Evolutionary conservation across 2,329 filamentous ascomycete genomes (phyloP), one percentile per base, ranked within the genome.

Genomic region (Penicillium sp.): DNA sequence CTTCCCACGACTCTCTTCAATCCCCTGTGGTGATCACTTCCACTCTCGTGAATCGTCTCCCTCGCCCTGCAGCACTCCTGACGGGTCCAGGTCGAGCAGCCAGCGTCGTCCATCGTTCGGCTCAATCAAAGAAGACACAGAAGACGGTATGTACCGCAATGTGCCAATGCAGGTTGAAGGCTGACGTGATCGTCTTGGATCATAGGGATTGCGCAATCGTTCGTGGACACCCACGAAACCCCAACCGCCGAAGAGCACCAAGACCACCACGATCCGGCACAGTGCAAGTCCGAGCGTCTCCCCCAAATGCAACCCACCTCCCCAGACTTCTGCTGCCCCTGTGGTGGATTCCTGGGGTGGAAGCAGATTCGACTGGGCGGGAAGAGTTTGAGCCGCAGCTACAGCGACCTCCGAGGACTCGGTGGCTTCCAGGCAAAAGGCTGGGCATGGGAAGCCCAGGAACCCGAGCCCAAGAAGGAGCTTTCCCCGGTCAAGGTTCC

Each of bases 241-340:
- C 62, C 65, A 30, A 62, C 70, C 9, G 62, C 66, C 16, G 53
- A 57, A 38, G 51, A 50, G 27, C 27, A 29, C 9, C 51, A 44
- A 34, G 66, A 72, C 6, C 43, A 30, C 23, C 23, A 23, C 23
- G 23, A 23, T 5, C 23, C 23, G 16, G 38, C 14, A 19, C 36
- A 42, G 30, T 39, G 56, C 30, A 68, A 65, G 41, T 35, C 52
- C 32, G 61, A 60, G 27, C 52, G 55, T 35, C 57, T 61, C 46
- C 66, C 10, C 36, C 47, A 72, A 19, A 70, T 74, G 67, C 71
- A 73, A 53, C 68, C 64, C 41, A 57, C 65, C n/a, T 6, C 34
- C 16, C 73, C 73, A 18, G 73, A 75, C 42, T 77, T 77, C 53
- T 78, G 74, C 65, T 78, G 76, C 61, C 74, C 74, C 9, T 78